Base-by-base conservation (phyloP, 2,329 filamentous ascomycete species). In the Coniochaeta hoffmannii region DNA sequence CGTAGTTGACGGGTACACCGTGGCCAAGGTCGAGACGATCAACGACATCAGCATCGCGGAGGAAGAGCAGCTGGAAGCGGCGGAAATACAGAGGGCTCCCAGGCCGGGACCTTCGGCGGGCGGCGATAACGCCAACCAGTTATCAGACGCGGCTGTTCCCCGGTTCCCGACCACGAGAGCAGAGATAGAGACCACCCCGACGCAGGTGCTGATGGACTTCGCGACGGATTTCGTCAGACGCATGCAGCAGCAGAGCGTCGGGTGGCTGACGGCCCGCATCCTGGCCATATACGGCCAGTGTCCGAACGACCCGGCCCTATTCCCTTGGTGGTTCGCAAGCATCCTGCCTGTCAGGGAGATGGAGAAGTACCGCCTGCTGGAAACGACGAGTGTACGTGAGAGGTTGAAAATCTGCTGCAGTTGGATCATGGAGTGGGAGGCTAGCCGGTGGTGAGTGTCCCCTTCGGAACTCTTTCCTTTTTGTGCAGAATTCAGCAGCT, bases 261-360 rank as follows among this genome's bases (percentile, higher is more conserved):
- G 81, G 0, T 96, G 90, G 90, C 74, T 95, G 28, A 82, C 88
- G 55, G 79, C 85, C 38, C 81, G 86, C 9, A 85, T 92, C 32
- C 73, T 92, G 30, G 73, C 82, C 31, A 84, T 88, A 6, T 94
- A 93, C 61, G 91, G 91, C 12, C 82, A 88, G 56, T 87, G 86
- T 19, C 91, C 90, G 0, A 76, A 81, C 15, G 89, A 96, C 64
- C 85, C 90, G 1, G 85, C 85, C 3, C 69, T 83, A 1, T 94
- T 96, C 61, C 89, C 91, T 0, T 96, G 91, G 79, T 97, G 92
- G 92, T 87, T 96, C 61, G 91, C 88, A 10, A 89, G 84, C 64
- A 85, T 94, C 19, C 71, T 96, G 12, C 90, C 90, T 0, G 84
- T 94, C 35, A 79, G 81, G 14, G 88, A 94, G 26, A 74, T 83